Conservation (phyloP, 164 flowering plant species). For the Annona squamosa region DNA sequence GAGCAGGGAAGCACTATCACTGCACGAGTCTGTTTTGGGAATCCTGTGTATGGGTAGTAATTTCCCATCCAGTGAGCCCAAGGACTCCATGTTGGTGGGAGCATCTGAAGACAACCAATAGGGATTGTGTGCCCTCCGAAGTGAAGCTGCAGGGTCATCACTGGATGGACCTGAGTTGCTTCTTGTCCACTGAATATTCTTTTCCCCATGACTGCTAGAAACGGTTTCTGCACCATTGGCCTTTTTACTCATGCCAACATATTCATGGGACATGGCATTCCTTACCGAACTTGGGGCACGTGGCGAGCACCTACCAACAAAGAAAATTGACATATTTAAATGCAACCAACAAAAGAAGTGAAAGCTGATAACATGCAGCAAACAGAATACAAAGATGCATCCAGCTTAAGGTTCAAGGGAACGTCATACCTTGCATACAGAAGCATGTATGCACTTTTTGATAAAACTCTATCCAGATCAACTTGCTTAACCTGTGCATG, state of each 20-base stretch:
- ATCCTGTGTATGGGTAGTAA: constrained; percentile 25
- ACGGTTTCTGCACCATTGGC: constrained; percentile 13
- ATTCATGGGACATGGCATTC: constrained; percentile 25
- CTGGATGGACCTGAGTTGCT: constrained; percentile 4
- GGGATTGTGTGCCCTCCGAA: constrained; percentile 10
- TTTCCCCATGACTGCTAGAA: constrained; percentile 16
- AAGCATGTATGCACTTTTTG: constrained; percentile 81
- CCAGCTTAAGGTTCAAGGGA: background rate
- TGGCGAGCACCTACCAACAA: constrained; percentile 57
- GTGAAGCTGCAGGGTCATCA: constrained; percentile 4
- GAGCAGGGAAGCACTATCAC: constrained; percentile 68
- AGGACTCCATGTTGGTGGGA: background rate
- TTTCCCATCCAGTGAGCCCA: constrained; percentile 20
- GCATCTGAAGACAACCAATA: constrained; percentile 8
- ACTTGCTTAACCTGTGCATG: constrained; percentile 51
- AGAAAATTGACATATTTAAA: background rate
- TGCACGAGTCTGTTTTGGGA: constrained; percentile 53
- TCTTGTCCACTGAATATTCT: constrained; percentile 15
- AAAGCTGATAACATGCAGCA: background rate
- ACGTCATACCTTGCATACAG: constrained; percentile 62
- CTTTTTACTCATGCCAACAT: constrained; percentile 13
- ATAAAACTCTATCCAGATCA: constrained; percentile 62
- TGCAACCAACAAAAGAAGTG: background rate
- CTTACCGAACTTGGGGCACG: constrained; percentile 63
- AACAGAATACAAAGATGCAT: background rate